Evolutionary conservation across 1,284 basidiomycete species (phyloP).

Genomic region (Hymenochaete sp.): DNA sequence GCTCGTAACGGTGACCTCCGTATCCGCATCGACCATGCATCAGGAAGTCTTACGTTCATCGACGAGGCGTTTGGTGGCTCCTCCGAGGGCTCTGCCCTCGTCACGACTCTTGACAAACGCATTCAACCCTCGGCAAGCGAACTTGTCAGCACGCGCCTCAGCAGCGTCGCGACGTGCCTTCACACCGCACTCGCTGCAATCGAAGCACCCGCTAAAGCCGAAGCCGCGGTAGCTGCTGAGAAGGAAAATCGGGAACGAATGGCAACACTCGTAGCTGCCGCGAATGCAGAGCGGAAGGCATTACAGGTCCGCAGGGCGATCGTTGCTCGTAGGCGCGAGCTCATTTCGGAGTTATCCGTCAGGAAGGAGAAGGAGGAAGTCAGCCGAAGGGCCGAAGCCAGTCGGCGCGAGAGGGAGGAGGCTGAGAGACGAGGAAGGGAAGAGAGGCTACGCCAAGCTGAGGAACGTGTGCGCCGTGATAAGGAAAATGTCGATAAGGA

Average conservation of each 20-base stretch:
- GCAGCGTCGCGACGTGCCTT: constrained; percentile 65
- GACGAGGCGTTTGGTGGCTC: constrained; percentile 56
- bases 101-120: constrained; percentile 29
- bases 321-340: constrained; percentile 80
- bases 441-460: constrained; percentile 63
- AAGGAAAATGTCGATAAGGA: constrained; percentile 77
- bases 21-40: constrained; percentile 86
- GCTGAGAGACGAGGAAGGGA: constrained; percentile 60
- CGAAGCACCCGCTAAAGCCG: constrained; percentile 32
- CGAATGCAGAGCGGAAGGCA: constrained; percentile 68
- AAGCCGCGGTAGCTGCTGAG: constrained; percentile 26
- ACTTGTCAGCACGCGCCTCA: constrained; percentile 68
- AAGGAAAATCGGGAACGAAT: constrained; percentile 48
- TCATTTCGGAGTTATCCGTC: constrained; percentile 78
- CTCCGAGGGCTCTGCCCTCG: constrained; percentile 12
- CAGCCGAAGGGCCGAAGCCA: constrained; percentile 67
- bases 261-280: constrained; percentile 46
- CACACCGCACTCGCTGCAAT: constrained; percentile 59
- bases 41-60: constrained; percentile 79
- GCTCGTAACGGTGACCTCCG: constrained; percentile 84
- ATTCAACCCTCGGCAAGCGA: constrained; percentile 66
- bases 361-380: constrained; percentile 91
- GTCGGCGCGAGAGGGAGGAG: constrained; percentile 66
- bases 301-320: constrained; percentile 72
- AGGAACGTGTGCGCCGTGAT: constrained; percentile 74